Conservation (phyloP, 202 grass and related monocot genomes). For the Hordeum pubiflorum region DNA sequence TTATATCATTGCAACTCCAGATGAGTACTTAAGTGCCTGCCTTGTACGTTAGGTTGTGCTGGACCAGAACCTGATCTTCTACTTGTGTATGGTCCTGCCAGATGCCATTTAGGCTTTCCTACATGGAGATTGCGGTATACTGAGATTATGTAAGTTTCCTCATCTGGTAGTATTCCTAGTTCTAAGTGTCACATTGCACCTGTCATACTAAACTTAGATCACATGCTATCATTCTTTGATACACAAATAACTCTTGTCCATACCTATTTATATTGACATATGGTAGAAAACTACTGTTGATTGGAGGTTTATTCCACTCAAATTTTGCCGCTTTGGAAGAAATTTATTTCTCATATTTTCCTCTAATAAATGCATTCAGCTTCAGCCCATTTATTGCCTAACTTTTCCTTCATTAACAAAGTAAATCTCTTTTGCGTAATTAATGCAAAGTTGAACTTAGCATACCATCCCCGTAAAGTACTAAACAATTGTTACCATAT, state of each 20-base stretch:
- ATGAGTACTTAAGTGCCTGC: slow-evolving; percentile 1
- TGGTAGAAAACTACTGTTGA: background rate
- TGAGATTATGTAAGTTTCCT: slow-evolving; percentile 79
- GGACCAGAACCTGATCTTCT: slow-evolving; percentile 92
- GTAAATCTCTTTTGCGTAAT: too few relatives aligned
- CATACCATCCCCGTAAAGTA: too few relatives aligned
- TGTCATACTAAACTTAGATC: slow-evolving; percentile 4
- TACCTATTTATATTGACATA: background rate
- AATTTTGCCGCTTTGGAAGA: background rate
- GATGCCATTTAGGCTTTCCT: slow-evolving; percentile 96
- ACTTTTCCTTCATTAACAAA: too few relatives aligned
- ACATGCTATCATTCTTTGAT: background rate
- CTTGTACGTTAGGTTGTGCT: slow-evolving; percentile 56
- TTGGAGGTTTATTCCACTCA: background rate
- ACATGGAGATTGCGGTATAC: slow-evolving; percentile 91
- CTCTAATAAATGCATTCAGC: background rate
- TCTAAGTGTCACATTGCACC: background rate
- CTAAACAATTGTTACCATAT: too few relatives aligned
- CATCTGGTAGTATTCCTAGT: background rate
- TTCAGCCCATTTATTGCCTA: background rate
- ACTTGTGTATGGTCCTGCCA: slow-evolving; percentile 69
- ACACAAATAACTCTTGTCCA: background rate
- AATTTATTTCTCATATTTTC: background rate
- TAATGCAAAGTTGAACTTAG: too few relatives aligned
- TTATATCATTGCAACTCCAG: slow-evolving; percentile 4